Percentiles rank a stretch among this genome's conserved stretches.
Evolutionary conservation across 139 green algal genomes (phyloP).

Genomic region (Pleodorina starrii): DNA sequence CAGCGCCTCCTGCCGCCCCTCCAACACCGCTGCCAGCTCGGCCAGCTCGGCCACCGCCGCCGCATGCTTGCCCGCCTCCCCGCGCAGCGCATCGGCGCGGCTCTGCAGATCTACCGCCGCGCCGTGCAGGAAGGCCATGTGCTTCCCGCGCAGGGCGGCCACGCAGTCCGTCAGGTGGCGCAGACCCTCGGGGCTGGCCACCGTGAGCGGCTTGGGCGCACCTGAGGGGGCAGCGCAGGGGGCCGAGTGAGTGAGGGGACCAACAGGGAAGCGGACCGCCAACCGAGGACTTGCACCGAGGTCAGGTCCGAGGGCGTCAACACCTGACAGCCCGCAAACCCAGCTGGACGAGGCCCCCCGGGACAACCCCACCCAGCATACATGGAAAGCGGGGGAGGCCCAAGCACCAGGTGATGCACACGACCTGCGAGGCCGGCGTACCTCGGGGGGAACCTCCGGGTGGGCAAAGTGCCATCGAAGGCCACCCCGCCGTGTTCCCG

Average conservation of each 20-base stretch:
- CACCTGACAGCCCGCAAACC: too few species aligned
- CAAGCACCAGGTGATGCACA: too few species aligned
- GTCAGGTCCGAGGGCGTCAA: too few species aligned
- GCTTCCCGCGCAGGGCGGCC: not conserved
- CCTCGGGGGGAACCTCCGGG: too few species aligned
- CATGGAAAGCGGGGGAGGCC: too few species aligned
- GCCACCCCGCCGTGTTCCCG: too few species aligned
- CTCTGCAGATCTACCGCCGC: not conserved
- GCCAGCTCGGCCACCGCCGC: conserved; percentile 1
- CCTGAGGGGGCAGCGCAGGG: not conserved
- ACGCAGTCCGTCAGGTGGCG: conserved; percentile 33
- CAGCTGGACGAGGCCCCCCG: too few species aligned
- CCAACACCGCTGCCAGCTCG: not conserved
- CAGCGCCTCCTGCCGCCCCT: conserved; percentile 38
- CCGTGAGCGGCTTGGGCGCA: conserved; percentile 16
- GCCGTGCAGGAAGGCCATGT: conserved; percentile 18
- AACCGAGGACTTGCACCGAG: too few species aligned
- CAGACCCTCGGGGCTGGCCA: conserved; percentile 20
- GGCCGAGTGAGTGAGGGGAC: not conserved
- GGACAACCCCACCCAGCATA: too few species aligned
- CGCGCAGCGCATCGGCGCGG: not conserved
- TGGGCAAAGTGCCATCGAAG: too few species aligned
- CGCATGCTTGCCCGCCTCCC: conserved; percentile 12
- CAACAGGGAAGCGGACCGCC: too few species aligned
- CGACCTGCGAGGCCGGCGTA: too few species aligned